Conservation (phyloP, 352 stramenopile genomes). For the Globisporangium spinosum region DNA sequence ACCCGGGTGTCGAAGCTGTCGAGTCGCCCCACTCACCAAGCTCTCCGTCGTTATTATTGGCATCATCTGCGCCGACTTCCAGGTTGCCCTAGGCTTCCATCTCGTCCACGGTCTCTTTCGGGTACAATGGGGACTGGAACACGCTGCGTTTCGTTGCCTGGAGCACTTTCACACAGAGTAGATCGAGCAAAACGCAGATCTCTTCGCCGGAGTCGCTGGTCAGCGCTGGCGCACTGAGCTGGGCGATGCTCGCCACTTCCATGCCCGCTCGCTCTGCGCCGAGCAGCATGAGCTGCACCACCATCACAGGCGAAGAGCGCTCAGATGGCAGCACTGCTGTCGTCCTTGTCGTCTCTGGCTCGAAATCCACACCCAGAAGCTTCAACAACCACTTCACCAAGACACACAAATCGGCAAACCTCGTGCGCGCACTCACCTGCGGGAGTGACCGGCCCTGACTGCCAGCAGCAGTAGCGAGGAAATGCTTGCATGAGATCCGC, state of each 20-base stretch:
- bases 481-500: slow-evolving; percentile 45
- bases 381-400: slow-evolving; percentile 46
- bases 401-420: slow-evolving; percentile 45
- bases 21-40: slow-evolving; percentile 25
- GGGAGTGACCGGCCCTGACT: neutral
- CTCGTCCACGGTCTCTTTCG: slow-evolving; percentile 38
- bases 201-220: slow-evolving; percentile 38
- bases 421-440: slow-evolving; percentile 25
- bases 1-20: slow-evolving; percentile 23
- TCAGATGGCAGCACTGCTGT: neutral
- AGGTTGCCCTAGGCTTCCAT: slow-evolving; percentile 39
- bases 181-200: slow-evolving; percentile 53
- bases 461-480: slow-evolving; percentile 22
- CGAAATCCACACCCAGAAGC: slow-evolving; percentile 25
- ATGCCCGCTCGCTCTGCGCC: slow-evolving; percentile 43
- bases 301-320: slow-evolving; percentile 24
- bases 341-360: slow-evolving; percentile 8
- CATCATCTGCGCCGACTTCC: slow-evolving; percentile 34
- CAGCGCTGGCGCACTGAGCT: slow-evolving; percentile 40
- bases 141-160: slow-evolving; percentile 14
- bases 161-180: slow-evolving; percentile 39
- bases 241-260: slow-evolving; percentile 12
- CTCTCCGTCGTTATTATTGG: slow-evolving; percentile 19
- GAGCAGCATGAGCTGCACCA: slow-evolving; percentile 50
- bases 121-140: slow-evolving; percentile 27